Evolutionary conservation across 306 rosid genomes (phyloP).

Genomic region (Dryas octopetala): DNA sequence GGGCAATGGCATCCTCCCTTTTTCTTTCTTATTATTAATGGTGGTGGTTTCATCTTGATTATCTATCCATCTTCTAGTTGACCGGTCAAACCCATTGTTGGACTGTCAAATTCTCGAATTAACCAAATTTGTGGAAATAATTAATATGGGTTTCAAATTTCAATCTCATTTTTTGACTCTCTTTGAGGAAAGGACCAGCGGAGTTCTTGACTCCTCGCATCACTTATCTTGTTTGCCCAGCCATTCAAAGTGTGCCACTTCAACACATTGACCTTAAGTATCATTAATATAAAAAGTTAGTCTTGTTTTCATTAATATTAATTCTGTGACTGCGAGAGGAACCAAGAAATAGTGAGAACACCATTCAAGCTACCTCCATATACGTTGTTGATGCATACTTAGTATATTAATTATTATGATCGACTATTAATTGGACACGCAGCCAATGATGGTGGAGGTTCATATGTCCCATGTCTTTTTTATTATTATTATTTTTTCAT

Average conservation of each 20-base stretch:
- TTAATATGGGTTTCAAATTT: neutral
- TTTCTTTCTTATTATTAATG: neutral
- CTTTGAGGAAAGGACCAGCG: neutral
- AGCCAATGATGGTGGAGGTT: too few species aligned
- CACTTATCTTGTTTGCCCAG: neutral
- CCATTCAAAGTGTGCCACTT: neutral
- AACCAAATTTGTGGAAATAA: neutral
- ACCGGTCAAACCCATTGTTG: constrained; percentile 11
- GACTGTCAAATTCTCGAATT: constrained; percentile 1
- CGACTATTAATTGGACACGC: too few species aligned
- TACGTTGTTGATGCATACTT: too few species aligned
- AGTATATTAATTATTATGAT: too few species aligned
- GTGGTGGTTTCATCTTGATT: neutral
- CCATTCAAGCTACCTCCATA: too few species aligned
- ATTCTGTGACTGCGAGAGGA: too few species aligned
- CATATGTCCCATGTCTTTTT: neutral
- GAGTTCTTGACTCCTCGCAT: neutral
- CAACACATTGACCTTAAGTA: too few species aligned
- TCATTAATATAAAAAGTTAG: too few species aligned
- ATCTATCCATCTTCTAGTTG: neutral
- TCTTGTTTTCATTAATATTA: too few species aligned
- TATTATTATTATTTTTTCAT: neutral
- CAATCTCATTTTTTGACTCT: neutral
- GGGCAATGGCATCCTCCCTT: neutral
- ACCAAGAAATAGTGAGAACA: too few species aligned